Evolutionary conservation across 176 grass and related monocot species (phyloP).

Genomic region (Canna indica): DNA sequence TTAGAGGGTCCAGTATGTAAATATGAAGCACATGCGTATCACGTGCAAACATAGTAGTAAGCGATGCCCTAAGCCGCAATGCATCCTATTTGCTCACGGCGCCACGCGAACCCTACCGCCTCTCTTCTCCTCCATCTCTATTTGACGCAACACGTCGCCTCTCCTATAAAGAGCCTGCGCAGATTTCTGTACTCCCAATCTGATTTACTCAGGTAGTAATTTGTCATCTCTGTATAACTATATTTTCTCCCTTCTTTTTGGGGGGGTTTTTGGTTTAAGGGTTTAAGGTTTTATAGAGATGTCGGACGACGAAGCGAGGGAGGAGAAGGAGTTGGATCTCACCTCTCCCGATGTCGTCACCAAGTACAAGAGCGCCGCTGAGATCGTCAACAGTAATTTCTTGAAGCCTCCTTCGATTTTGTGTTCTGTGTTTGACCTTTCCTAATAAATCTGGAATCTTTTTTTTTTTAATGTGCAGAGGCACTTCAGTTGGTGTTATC

Average conservation of each 20-base stretch:
- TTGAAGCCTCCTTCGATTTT: neutral
- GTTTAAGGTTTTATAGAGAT: slow-evolving; percentile 16
- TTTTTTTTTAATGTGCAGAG: slow-evolving; percentile 33
- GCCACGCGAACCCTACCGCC: too few species aligned
- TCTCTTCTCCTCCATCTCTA: too few species aligned
- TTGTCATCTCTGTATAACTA: neutral
- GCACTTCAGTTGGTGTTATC: slow-evolving; percentile 69
- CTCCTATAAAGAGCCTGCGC: too few species aligned
- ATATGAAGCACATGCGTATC: too few species aligned
- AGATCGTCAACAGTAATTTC: slow-evolving; percentile 81
- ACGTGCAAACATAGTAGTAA: too few species aligned
- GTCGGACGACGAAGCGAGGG: slow-evolving; percentile 88
- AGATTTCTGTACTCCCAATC: too few species aligned
- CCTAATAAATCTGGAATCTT: neutral
- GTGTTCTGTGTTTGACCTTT: neutral
- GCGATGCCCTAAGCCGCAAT: too few species aligned
- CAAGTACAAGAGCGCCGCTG: slow-evolving; percentile 89
- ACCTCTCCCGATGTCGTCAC: slow-evolving; percentile 84
- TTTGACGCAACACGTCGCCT: too few species aligned
- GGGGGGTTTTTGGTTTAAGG: neutral
- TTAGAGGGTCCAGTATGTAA: too few species aligned
- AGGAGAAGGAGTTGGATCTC: slow-evolving; percentile 99
- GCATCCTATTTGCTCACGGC: too few species aligned
- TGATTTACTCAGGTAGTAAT: neutral
- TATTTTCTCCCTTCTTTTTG: neutral